phyloP scores from a whole-genome alignment of 768 basidiomycete species.

The Rhizopogon rudus region DNA sequence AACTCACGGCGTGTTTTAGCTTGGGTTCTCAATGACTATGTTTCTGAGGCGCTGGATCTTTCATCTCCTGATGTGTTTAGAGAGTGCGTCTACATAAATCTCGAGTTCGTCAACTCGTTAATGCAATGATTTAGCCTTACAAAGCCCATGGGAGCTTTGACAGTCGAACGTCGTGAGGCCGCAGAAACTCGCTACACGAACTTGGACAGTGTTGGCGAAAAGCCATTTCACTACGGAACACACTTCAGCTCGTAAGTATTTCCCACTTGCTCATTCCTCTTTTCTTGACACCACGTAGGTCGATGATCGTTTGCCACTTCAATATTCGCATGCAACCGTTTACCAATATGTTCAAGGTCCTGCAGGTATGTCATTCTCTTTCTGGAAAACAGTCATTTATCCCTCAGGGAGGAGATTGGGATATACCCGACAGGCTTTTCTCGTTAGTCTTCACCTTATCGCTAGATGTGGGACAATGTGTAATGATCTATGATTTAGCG shows the following conservation, averaged over 20 bases:
- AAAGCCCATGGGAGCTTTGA: constrained; percentile 89
- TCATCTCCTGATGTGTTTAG: constrained; percentile 57
- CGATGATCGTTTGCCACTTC: constrained; percentile 96
- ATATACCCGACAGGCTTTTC: constrained; percentile 85
- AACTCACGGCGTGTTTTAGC: constrained; percentile 37
- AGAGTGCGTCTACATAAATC: constrained; percentile 47
- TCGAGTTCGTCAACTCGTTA: neutral
- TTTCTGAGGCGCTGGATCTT: constrained; percentile 63
- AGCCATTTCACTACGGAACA: constrained; percentile 90
- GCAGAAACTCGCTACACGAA: constrained; percentile 73
- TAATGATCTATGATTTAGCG: constrained; percentile 34
- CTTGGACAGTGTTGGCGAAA: constrained; percentile 74
- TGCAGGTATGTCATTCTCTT: constrained; percentile 42
- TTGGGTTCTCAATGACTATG: constrained; percentile 88
- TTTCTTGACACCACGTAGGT: constrained; percentile 24
- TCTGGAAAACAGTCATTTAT: neutral
- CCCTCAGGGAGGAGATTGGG: constrained; percentile 86
- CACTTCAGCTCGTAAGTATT: constrained; percentile 72
- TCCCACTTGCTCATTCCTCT: neutral
- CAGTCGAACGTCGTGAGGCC: constrained; percentile 64
- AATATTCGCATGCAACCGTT: constrained; percentile 86
- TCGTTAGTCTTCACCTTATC: constrained; percentile 35
- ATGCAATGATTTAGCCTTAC: constrained; percentile 49
- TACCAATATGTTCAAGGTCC: constrained; percentile 91
- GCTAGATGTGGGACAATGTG: neutral